Conservation (phyloP, 2,329 filamentous ascomycete genomes). For the Aureobasidium zeae region DNA sequence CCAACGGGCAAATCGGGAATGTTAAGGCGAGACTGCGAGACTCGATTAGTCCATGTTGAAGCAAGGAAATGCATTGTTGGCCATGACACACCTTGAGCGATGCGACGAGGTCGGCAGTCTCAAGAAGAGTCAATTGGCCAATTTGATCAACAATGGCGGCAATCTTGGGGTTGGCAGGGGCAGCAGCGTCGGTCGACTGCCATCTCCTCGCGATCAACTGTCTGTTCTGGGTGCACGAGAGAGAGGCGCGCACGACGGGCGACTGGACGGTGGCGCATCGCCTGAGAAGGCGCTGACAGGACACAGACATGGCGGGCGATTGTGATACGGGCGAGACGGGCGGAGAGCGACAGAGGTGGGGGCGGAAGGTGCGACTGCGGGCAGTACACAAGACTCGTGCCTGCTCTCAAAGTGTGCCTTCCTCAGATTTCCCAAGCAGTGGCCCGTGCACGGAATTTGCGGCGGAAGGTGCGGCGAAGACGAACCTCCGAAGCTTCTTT, state of each 20-base stretch:
- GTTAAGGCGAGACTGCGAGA: slow-evolving; percentile 71
- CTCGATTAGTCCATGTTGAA: slow-evolving; percentile 10
- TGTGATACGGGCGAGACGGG: slow-evolving; percentile 7
- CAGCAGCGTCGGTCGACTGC: slow-evolving; percentile 68
- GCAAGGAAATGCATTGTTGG: slow-evolving; percentile 18
- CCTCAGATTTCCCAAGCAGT: slow-evolving; percentile 6
- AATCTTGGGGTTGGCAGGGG: slow-evolving; percentile 73
- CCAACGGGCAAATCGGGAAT: slow-evolving; percentile 96
- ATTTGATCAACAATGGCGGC: slow-evolving; percentile 94
- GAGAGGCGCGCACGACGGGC: slow-evolving; percentile 15
- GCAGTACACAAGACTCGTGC: slow-evolving; percentile 1
- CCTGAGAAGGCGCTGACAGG: slow-evolving; percentile 36
- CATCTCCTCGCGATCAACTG: slow-evolving; percentile 52
- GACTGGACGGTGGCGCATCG: slow-evolving; percentile 32
- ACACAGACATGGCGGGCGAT: slow-evolving; percentile 33
- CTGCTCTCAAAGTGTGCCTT: slow-evolving; percentile 10
- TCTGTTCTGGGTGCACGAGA: slow-evolving; percentile 12
- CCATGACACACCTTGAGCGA: slow-evolving; percentile 82
- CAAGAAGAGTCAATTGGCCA: slow-evolving; percentile 91
- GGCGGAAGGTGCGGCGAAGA: slow-evolving; percentile 12
- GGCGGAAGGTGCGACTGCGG: slow-evolving; percentile 14
- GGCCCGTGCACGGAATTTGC: slow-evolving; percentile 10
- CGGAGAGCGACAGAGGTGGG: slow-evolving; percentile 9
- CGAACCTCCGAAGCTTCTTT: slow-evolving; percentile 14
- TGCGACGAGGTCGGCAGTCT: slow-evolving; percentile 92